A percentile compares a stretch with the other conserved stretches of the same genome.
Conservation (phyloP, 2,329 filamentous ascomycete genomes). For the Apiospora koreana region DNA sequence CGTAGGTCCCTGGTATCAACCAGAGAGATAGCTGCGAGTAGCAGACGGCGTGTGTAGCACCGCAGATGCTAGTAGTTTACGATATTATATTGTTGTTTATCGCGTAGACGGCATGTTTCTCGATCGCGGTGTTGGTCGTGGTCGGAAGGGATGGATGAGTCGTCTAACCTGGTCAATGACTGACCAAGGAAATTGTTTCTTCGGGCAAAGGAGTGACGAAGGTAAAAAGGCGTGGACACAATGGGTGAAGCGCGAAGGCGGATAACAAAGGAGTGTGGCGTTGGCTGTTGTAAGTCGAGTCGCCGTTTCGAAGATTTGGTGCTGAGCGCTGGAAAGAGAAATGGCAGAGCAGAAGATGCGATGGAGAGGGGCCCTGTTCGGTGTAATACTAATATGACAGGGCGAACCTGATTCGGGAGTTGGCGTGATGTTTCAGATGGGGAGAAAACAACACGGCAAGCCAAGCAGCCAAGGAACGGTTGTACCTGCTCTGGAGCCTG, state of each 20-base stretch:
- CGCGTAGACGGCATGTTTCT: background rate
- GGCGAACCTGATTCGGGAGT: background rate
- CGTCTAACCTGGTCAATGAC: background rate
- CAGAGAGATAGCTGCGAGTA: background rate
- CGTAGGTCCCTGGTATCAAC: background rate
- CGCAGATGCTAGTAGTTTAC: background rate
- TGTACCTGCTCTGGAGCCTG: background rate
- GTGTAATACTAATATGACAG: background rate
- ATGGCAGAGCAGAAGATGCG: background rate
- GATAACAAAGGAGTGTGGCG: slow-evolving; percentile 8
- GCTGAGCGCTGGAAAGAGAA: background rate
- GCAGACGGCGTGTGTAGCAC: background rate
- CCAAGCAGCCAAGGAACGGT: slow-evolving; percentile 3
- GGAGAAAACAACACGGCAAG: slow-evolving; percentile 4
- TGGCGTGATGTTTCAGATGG: slow-evolving; percentile 6
- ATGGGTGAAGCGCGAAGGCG: background rate
- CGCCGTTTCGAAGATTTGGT: background rate
- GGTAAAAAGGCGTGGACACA: background rate
- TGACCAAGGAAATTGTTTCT: background rate
- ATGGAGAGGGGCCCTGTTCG: background rate
- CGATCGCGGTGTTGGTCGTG: background rate
- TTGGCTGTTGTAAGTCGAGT: background rate
- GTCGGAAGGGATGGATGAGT: background rate
- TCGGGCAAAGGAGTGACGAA: background rate
- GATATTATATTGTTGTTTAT: slow-evolving; percentile 2